Conservation (phyloP, 371 early-diverging fungal species). For the Mortierella sp. region DNA sequence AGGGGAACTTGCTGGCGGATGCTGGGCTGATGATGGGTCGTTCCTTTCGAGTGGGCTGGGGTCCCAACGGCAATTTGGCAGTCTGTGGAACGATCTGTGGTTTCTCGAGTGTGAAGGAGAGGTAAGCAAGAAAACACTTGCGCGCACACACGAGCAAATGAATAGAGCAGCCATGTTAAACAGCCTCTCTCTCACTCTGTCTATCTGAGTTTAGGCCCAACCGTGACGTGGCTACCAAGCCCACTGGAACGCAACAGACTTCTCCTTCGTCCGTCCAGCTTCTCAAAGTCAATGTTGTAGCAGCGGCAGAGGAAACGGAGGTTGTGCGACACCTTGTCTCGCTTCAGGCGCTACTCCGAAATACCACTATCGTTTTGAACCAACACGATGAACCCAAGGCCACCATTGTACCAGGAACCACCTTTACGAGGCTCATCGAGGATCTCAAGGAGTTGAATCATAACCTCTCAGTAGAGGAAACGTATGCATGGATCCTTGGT, state of each 20-base stretch:
- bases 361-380: conserved; percentile 39
- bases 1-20: conserved; percentile 60
- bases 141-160: too few relatives aligned
- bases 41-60: conserved; percentile 83
- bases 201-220: too few relatives aligned
- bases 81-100: conserved; percentile 32
- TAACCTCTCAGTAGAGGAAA: conserved; percentile 45
- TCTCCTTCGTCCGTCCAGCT: conserved; percentile 19
- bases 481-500: conserved; percentile 64
- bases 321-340: conserved; percentile 25
- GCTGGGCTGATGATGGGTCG: conserved; percentile 79
- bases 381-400: conserved; percentile 41
- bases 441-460: conserved; percentile 28
- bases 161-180: too few relatives aligned
- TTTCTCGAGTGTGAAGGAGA: conserved; percentile 29
- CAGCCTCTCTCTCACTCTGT: too few relatives aligned
- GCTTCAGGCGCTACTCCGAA: conserved; percentile 36
- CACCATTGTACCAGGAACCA: conserved; percentile 22
- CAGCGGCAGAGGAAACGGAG: conserved; percentile 22
- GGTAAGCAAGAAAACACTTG: conserved; percentile 13
- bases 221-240: too few relatives aligned
- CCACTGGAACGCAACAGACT: too few relatives aligned
- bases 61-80: conserved; percentile 72
- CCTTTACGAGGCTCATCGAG: conserved; percentile 35
- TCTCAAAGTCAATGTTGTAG: conserved; percentile 23